Evolutionary conservation across 1,284 basidiomycete genomes (phyloP).

Genomic region (Leccinum insolens): DNA sequence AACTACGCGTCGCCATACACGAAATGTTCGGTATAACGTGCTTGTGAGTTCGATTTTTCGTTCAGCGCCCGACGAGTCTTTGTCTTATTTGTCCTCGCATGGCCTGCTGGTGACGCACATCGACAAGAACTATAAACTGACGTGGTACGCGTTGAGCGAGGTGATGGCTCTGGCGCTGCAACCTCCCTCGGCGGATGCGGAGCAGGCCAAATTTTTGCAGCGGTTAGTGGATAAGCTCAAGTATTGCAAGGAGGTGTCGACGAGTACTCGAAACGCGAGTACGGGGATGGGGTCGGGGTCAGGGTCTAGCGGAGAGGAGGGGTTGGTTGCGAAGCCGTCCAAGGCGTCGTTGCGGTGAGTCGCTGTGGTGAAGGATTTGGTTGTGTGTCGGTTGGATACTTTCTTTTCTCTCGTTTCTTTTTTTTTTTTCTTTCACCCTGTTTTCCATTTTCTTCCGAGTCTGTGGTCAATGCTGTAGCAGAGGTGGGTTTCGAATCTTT

Average conservation of each 20-base stretch:
- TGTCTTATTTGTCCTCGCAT: no score
- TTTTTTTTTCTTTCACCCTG: no score
- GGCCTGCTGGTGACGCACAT: no score
- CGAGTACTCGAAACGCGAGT: conserved; percentile 57
- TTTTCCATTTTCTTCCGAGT: no score
- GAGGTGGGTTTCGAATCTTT: no score
- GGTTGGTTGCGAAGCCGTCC: conserved; percentile 18
- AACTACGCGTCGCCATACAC: background rate
- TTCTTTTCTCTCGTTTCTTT: background rate
- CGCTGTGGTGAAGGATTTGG: background rate
- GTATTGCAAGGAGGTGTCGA: conserved; percentile 80
- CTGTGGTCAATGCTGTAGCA: no score
- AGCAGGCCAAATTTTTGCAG: conserved; percentile 61
- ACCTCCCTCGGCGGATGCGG: conserved; percentile 45
- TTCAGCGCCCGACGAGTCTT: background rate
- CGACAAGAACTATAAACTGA: conserved; percentile 62
- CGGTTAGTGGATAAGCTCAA: conserved; percentile 76
- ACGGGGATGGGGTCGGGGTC: conserved; percentile 1
- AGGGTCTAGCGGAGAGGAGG: conserved; percentile 15
- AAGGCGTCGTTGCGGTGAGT: conserved; percentile 22
- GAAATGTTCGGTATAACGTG: background rate
- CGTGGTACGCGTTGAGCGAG: conserved; percentile 74
- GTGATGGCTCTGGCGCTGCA: conserved; percentile 66
- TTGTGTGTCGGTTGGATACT: background rate
- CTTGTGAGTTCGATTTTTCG: background rate